These are phyloP conservation scores for Ophiostoma ips DNA, from an alignment of 2,329 filamentous ascomycete species.

Conservation along the genomic window DNA sequence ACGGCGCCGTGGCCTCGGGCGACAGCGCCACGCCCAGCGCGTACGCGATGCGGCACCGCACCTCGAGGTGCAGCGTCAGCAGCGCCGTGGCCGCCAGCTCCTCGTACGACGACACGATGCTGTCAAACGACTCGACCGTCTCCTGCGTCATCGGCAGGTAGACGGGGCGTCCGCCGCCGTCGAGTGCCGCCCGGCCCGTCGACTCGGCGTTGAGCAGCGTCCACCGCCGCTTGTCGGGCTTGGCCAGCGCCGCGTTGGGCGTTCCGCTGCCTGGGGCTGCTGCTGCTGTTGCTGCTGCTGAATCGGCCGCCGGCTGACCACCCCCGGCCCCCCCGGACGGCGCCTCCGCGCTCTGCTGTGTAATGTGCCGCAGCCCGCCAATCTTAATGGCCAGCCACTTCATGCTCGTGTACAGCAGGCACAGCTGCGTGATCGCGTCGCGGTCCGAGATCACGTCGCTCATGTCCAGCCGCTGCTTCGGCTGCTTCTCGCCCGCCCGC, in stretches of 20 bases:
- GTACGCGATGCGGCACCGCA: constrained; percentile 72
- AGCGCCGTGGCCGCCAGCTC: constrained; percentile 67
- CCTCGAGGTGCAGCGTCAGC: constrained; percentile 75
- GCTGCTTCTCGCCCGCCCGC: constrained; percentile 28
- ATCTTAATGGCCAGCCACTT: constrained; percentile 89
- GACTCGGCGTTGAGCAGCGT: constrained; percentile 55
- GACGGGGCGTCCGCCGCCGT: constrained; percentile 48
- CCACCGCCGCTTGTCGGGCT: constrained; percentile 58
- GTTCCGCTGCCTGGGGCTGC: too few species aligned
- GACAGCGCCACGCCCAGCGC: constrained; percentile 55
- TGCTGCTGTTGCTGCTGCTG: too few species aligned
- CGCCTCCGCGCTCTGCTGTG: constrained; percentile 54
- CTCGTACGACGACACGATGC: constrained; percentile 69
- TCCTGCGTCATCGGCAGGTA: constrained; percentile 81
- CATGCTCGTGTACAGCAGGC: constrained; percentile 91
- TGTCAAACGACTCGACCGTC: constrained; percentile 76
- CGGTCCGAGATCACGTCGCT: constrained; percentile 82
- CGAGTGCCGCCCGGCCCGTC: constrained; percentile 34
- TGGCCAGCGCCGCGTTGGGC: constrained; percentile 12
- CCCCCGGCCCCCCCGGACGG: background rate
- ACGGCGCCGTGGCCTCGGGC: constrained; percentile 40
- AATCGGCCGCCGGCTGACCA: background rate
- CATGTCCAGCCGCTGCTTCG: constrained; percentile 42
- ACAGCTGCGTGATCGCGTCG: constrained; percentile 72
- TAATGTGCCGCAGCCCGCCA: constrained; percentile 68